phyloP scores from a whole-genome alignment of 495 filamentous ascomycete species.

The Pyronema domesticum region DNA sequence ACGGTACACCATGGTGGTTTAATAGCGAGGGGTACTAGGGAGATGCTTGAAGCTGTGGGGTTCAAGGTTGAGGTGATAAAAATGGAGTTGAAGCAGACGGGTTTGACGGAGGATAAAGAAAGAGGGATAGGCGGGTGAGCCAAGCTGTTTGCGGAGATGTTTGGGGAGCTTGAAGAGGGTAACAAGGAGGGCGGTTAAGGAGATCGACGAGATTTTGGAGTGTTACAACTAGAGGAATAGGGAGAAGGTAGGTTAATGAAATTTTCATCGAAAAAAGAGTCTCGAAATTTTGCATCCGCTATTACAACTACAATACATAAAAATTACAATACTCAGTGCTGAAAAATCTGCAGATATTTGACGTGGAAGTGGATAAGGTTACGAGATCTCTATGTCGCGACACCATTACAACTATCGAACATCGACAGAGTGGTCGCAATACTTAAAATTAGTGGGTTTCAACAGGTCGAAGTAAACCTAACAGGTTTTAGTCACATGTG shows the following conservation, averaged over 20 bases:
- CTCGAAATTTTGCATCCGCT: no score
- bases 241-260: constrained; percentile 48
- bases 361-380: no score
- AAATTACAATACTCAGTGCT: no score
- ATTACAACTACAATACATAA: no score
- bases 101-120: constrained; percentile 39
- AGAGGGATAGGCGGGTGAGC: constrained; percentile 57
- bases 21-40: constrained; percentile 35
- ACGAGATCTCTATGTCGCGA: no score
- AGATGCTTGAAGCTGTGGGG: constrained; percentile 36
- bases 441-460: no score
- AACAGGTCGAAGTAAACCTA: no score
- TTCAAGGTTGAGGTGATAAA: constrained; percentile 45
- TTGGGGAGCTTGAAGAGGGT: constrained; percentile 34
- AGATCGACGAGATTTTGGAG: constrained; percentile 39
- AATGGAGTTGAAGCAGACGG: constrained; percentile 47
- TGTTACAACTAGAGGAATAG: constrained; percentile 36
- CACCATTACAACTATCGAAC: no score
- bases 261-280: no score
- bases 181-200: constrained; percentile 37
- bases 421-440: no score
- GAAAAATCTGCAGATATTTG: no score
- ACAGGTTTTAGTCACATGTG: no score
- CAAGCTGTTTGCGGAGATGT: constrained; percentile 35
- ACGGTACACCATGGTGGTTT: constrained; percentile 54